Evolutionary conservation across 2,329 filamentous ascomycete genomes (phyloP).

Genomic region (Thelonectria rubi): DNA sequence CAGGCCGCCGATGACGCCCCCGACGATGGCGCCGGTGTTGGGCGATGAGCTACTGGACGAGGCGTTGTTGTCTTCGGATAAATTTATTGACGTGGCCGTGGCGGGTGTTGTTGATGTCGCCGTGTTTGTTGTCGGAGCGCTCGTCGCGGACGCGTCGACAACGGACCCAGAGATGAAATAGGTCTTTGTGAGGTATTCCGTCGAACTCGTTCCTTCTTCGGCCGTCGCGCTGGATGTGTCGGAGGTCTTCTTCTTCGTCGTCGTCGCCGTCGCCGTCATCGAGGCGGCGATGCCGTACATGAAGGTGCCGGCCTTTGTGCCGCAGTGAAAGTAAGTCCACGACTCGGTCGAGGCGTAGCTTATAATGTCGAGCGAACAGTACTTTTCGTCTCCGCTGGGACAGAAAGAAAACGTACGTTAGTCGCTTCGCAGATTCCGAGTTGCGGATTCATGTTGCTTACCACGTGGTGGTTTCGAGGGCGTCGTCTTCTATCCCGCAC

Average conservation of each 20-base stretch:
- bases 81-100: too few relatives aligned
- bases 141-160: too few relatives aligned
- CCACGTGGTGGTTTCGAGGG: too few relatives aligned
- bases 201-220: not conserved
- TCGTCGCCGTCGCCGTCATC: not conserved
- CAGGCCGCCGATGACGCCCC: conserved; percentile 47
- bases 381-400: not conserved
- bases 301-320: not conserved
- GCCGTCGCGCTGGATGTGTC: not conserved
- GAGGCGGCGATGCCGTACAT: not conserved
- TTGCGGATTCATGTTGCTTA: too few relatives aligned
- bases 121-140: too few relatives aligned
- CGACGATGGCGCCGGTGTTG: conserved; percentile 46
- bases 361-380: not conserved
- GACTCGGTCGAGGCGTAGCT: not conserved
- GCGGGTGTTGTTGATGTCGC: too few relatives aligned
- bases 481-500: too few relatives aligned
- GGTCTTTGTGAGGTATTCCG: too few relatives aligned
- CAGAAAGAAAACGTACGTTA: not conserved
- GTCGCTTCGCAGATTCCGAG: too few relatives aligned
- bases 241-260: not conserved
- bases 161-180: too few relatives aligned
- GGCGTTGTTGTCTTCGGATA: not conserved
- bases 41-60: conserved; percentile 20
- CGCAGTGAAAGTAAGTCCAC: not conserved